These are phyloP conservation scores for Starmerella bombi DNA, from an alignment of 805 yeast species.

Conservation along the genomic window DNA sequence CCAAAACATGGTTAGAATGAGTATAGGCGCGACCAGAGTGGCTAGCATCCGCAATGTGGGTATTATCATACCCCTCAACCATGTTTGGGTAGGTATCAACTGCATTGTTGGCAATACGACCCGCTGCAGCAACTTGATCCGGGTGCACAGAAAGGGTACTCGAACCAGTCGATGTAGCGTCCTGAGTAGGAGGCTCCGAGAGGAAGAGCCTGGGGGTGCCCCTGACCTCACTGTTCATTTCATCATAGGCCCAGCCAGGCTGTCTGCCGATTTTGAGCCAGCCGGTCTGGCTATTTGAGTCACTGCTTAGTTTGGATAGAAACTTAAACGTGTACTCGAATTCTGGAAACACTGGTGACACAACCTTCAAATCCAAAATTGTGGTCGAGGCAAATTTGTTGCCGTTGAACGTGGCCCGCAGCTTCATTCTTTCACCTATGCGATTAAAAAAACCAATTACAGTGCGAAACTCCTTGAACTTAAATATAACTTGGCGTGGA, in stretches of 20 bases:
- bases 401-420: conserved; percentile 10
- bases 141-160: no score
- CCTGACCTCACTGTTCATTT: no score
- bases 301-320: conserved; percentile 4
- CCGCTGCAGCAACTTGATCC: no score
- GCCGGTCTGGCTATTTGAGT: neutral
- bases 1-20: no score
- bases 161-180: no score
- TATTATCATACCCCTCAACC: no score
- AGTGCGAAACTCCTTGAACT: conserved; percentile 18
- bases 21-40: no score
- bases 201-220: no score
- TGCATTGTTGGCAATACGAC: no score
- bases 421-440: conserved; percentile 9
- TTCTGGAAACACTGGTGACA: conserved; percentile 5
- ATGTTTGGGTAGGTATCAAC: no score
- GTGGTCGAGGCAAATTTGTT: neutral
- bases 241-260: conserved; percentile 1
- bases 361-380: conserved; percentile 8
- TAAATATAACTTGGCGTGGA: conserved; percentile 17
- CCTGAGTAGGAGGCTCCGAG: no score
- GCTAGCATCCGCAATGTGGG: no score
- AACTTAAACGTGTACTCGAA: conserved; percentile 12
- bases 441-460: conserved; percentile 13
- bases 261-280: neutral